Conservation (phyloP, 73 alveolate species). For the Tetrahymena elliotti region DNA sequence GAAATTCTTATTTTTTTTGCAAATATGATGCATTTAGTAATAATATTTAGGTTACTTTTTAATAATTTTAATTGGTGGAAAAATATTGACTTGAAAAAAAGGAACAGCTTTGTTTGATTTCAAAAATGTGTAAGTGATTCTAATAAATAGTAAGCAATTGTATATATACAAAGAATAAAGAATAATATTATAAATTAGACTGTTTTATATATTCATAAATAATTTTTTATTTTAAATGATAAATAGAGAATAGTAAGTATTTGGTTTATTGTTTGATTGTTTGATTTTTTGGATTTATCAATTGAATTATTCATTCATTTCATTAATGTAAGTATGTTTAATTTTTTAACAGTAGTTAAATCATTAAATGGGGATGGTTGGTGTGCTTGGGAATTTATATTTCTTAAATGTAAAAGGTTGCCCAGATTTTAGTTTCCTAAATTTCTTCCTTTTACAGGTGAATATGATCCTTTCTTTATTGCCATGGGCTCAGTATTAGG, state of each 20-base stretch:
- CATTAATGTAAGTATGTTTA: neutral
- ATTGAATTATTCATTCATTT: neutral
- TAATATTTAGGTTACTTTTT: neutral
- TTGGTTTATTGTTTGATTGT: neutral
- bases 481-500: neutral
- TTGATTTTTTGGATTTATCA: no score
- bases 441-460: neutral
- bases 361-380: neutral
- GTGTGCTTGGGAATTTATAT: neutral
- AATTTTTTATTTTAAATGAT: neutral
- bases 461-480: neutral
- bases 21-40: no score
- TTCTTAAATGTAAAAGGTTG: neutral
- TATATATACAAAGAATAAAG: neutral
- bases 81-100: no score
- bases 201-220: neutral
- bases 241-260: neutral
- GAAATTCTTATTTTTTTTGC: no score
- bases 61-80: neutral
- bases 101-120: no score
- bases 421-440: neutral
- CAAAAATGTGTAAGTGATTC: neutral
- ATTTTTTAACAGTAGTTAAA: neutral
- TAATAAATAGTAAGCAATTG: neutral
- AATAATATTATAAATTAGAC: neutral